phyloP scores from a whole-genome alignment of 2,329 filamentous ascomycete species.

The Ophiocordyceps camponoti-leonardi region DNA sequence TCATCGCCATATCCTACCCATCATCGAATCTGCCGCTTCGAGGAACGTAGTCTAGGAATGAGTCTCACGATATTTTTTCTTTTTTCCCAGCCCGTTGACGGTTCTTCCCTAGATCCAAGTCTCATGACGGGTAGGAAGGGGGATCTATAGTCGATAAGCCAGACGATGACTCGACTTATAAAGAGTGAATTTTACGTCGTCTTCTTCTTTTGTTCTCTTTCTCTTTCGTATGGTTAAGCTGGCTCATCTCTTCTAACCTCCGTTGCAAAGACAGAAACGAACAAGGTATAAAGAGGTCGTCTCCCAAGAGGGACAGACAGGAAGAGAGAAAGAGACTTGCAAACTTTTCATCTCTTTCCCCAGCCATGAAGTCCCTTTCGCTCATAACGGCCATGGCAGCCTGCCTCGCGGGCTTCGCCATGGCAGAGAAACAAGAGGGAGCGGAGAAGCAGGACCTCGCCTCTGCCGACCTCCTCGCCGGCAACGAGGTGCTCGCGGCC shows the following conservation, averaged over 20 bases:
- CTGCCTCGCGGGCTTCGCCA: neutral
- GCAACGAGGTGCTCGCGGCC: neutral
- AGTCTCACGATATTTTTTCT: neutral
- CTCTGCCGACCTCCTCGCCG: neutral
- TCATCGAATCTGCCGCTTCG: neutral
- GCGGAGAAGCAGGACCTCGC: neutral
- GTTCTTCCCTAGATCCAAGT: too few species aligned
- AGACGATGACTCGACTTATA: neutral
- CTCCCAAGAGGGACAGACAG: too few species aligned
- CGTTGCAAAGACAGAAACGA: too few species aligned
- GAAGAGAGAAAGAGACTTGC: too few species aligned
- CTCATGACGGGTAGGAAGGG: too few species aligned
- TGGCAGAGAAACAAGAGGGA: neutral
- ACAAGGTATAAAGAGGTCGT: too few species aligned
- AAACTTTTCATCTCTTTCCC: too few species aligned
- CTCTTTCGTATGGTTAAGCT: neutral
- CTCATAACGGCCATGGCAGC: neutral
- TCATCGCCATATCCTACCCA: neutral
- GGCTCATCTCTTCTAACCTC: neutral
- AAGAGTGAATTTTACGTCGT: neutral
- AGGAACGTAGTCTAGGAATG: neutral
- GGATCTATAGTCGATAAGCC: neutral
- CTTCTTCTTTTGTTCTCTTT: neutral
- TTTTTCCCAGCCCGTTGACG: too few species aligned
- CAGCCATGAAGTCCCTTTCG: neutral